Conservation (phyloP, 345 rosid genomes). For the Syzygium oleosum region DNA sequence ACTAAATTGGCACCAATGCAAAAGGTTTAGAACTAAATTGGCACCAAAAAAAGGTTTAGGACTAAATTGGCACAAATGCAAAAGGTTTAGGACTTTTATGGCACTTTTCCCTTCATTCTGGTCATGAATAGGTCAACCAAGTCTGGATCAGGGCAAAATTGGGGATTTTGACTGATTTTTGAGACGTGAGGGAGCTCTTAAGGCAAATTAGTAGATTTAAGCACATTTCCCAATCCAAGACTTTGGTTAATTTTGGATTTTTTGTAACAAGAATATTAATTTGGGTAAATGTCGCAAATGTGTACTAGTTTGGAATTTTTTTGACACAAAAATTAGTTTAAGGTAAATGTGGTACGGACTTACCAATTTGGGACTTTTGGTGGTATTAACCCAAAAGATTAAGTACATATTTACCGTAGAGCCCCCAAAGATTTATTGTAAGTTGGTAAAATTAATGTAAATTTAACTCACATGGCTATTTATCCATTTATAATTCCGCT, state of each 20-base stretch:
- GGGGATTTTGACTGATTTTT: background rate
- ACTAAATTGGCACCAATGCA: too few species aligned
- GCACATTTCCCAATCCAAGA: background rate
- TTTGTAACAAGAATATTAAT: too few species aligned
- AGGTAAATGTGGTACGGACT: background rate
- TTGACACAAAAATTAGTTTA: too few species aligned
- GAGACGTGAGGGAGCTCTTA: background rate
- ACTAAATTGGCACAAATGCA: too few species aligned
- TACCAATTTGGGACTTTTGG: background rate
- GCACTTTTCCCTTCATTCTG: background rate
- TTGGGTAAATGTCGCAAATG: too few species aligned
- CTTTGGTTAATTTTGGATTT: background rate
- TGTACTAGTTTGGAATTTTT: too few species aligned
- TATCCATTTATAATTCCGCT: background rate
- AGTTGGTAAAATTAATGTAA: background rate
- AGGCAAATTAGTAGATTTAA: too few species aligned
- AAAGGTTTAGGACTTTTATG: too few species aligned
- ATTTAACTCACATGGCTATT: background rate
- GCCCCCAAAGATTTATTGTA: background rate
- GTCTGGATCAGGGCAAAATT: too few species aligned
- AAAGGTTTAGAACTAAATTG: too few species aligned
- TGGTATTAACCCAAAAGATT: background rate
- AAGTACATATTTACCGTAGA: background rate
- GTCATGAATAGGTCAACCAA: background rate
- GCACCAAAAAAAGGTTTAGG: too few species aligned